Evolutionary conservation across 164 flowering plant species (phyloP).

Genomic region (Stephania yunnanensis): DNA sequence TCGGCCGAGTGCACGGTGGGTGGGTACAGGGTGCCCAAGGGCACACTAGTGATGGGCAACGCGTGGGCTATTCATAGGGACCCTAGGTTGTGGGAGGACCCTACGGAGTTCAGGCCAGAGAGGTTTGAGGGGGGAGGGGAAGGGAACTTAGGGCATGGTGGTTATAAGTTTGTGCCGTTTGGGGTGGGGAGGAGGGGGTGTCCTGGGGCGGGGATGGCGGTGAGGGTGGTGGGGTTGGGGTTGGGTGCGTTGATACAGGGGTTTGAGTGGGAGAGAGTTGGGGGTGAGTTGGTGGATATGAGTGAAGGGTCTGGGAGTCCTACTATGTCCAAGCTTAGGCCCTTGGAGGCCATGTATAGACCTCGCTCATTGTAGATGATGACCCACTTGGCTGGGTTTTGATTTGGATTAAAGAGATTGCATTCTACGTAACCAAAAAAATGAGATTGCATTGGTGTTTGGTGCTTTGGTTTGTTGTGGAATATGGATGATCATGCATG

Average conservation of each 20-base stretch:
- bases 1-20: conserved; percentile 18
- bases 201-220: background rate
- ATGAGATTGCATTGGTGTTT: too few species aligned
- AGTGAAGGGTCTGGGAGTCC: conserved; percentile 5
- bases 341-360: conserved; percentile 13
- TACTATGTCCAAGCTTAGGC: conserved; percentile 5
- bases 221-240: conserved; percentile 1
- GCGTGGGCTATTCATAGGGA: conserved; percentile 30
- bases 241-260: conserved; percentile 14
- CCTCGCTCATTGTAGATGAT: conserved; percentile 1
- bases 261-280: conserved; percentile 15
- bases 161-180: conserved; percentile 7
- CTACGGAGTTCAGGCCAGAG: conserved; percentile 26
- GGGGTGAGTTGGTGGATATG: conserved; percentile 12
- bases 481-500: too few species aligned
- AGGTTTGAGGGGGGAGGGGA: conserved; percentile 21
- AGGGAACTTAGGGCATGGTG: background rate
- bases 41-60: conserved; percentile 26
- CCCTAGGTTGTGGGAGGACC: conserved; percentile 23
- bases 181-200: conserved; percentile 10
- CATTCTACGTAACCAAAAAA: too few species aligned
- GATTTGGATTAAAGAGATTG: too few species aligned
- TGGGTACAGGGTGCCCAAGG: conserved; percentile 16
- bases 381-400: too few species aligned
- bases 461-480: too few species aligned